A percentile compares a stretch with the other conserved stretches of the same genome.
Conservation (phyloP, 208 protist species). For the Eutreptiella sp. region DNA sequence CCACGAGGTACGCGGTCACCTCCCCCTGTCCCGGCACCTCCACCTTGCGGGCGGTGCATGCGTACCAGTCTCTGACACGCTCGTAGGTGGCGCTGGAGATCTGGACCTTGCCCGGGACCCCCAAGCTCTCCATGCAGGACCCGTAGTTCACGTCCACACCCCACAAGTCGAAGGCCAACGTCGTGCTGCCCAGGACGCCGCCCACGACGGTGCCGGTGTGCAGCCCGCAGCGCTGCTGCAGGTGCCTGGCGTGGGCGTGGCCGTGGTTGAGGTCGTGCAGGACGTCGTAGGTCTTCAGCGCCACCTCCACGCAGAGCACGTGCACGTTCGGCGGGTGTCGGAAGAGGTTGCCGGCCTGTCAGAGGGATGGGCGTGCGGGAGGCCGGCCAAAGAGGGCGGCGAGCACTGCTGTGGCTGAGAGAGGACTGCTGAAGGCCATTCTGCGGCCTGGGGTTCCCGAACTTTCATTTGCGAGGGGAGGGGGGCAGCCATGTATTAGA, state of each 20-base stretch:
- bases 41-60: not conserved
- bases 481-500: too few species aligned
- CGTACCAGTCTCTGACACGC: not conserved
- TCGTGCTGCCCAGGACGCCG: conserved; percentile 43
- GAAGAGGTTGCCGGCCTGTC: too few species aligned
- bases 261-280: too few species aligned
- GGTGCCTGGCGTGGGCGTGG: conserved; percentile 32
- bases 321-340: too few species aligned
- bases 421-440: too few species aligned
- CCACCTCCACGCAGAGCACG: too few species aligned
- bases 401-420: too few species aligned
- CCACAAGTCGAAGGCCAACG: conserved; percentile 47
- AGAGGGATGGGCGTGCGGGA: too few species aligned
- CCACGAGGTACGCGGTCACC: not conserved
- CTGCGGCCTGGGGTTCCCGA: too few species aligned
- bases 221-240: conserved; percentile 43
- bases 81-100: conserved; percentile 27
- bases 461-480: too few species aligned
- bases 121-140: conserved; percentile 41
- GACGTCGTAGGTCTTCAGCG: too few species aligned
- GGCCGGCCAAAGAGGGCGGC: too few species aligned
- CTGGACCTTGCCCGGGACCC: conserved; percentile 40
- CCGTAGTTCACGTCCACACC: conserved; percentile 46
- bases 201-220: conserved; percentile 42
- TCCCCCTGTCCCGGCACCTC: not conserved